These are phyloP conservation scores for Fusarium camptoceras DNA, from an alignment of 2,329 filamentous ascomycete genomes.

Conservation along the genomic window DNA sequence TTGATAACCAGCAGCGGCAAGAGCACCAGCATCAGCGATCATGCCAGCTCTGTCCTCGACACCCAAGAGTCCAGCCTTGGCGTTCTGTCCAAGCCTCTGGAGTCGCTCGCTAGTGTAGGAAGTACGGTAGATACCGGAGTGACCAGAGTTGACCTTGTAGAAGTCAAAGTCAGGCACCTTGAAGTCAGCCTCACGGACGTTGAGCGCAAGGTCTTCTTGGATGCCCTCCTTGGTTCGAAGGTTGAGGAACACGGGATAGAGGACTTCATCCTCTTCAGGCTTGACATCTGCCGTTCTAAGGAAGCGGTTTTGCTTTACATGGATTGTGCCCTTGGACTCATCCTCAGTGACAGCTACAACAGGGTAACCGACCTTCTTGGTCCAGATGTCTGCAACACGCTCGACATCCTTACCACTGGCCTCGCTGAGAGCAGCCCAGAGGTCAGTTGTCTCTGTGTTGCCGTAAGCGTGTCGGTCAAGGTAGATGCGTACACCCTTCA, in stretches of 20 bases:
- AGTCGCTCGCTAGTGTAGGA: constrained; percentile 87
- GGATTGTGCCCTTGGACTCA: constrained; percentile 76
- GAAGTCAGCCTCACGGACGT: constrained; percentile 77
- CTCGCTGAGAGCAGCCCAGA: constrained; percentile 88
- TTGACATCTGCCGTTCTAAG: constrained; percentile 92
- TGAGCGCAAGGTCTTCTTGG: constrained; percentile 75
- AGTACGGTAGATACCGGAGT: constrained; percentile 91
- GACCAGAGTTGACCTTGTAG: constrained; percentile 96
- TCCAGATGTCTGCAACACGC: constrained; percentile 95
- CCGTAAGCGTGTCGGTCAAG: constrained; percentile 97
- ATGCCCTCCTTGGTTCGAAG: constrained; percentile 87
- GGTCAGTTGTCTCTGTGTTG: constrained; percentile 90
- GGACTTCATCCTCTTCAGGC: constrained; percentile 87
- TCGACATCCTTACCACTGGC: constrained; percentile 93
- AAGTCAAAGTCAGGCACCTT: constrained; percentile 85
- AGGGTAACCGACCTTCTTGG: constrained; percentile 93
- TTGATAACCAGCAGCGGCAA: constrained; percentile 91
- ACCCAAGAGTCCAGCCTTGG: constrained; percentile 75
- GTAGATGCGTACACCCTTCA: constrained; percentile 90
- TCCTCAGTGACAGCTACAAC: constrained; percentile 83
- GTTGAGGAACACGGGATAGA: constrained; percentile 91
- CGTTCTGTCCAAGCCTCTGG: constrained; percentile 87
- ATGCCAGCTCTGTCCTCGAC: constrained; percentile 95
- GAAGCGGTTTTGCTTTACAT: constrained; percentile 95
- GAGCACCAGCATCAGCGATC: constrained; percentile 90